Evolutionary conservation across 257 asterid genomes (phyloP).

Genomic region (Knoxia roxburghii): DNA sequence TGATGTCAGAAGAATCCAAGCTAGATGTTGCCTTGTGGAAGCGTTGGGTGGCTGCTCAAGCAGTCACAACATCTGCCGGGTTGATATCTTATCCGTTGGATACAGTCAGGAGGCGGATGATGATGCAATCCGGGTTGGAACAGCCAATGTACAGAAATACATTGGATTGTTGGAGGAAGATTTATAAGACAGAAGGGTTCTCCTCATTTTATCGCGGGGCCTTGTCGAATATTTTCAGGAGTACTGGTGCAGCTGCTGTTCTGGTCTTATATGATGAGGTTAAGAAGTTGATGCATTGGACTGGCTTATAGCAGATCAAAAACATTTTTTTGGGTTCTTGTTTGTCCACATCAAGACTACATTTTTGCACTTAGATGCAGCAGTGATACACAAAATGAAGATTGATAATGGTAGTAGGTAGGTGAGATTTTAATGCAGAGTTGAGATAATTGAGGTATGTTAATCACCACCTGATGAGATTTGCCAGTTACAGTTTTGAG

Average conservation of each 20-base stretch:
- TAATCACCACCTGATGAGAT: constrained; percentile 4
- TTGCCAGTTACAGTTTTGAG: constrained; percentile 12
- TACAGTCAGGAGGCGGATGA: constrained; percentile 92
- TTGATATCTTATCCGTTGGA: constrained; percentile 83
- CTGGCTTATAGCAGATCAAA: constrained; percentile 48
- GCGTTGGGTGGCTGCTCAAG: constrained; percentile 92
- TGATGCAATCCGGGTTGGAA: constrained; percentile 96
- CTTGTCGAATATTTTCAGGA: constrained; percentile 81
- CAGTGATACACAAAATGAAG: constrained; percentile 11
- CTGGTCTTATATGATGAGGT: constrained; percentile 88
- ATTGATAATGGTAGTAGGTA: constrained; percentile 2
- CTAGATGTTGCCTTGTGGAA: constrained; percentile 73
- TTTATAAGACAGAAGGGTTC: constrained; percentile 61
- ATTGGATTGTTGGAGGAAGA: constrained; percentile 76
- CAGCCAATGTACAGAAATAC: constrained; percentile 62
- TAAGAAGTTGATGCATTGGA: constrained; percentile 87
- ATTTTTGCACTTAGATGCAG: constrained; percentile 18
- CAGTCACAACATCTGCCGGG: constrained; percentile 87
- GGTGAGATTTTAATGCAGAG: background rate
- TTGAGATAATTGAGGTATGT: constrained; percentile 4
- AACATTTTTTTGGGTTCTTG: background rate
- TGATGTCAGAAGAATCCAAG: constrained; percentile 39
- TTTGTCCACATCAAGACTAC: constrained; percentile 6
- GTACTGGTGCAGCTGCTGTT: constrained; percentile 95
- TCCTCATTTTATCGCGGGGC: constrained; percentile 92